phyloP scores from a whole-genome alignment of 2,329 filamentous ascomycete genomes.

The Colletotrichum chrysophilum region DNA sequence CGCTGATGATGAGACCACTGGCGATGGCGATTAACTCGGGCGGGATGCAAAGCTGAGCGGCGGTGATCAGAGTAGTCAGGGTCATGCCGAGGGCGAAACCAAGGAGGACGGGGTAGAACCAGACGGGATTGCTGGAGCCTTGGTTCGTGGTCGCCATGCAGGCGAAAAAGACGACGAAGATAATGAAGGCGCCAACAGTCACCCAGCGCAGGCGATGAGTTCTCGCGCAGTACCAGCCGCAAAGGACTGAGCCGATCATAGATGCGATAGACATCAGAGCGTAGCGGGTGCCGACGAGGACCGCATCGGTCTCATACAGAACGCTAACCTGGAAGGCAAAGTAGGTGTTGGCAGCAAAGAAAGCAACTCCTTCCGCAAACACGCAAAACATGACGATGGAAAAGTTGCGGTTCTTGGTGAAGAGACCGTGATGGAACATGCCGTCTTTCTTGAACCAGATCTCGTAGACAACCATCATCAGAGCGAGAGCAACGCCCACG shows the following conservation, averaged over 20 bases:
- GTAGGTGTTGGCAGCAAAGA: constrained; percentile 47
- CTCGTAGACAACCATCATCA: constrained; percentile 38
- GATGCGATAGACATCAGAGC: constrained; percentile 36
- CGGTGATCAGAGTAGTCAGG: constrained; percentile 38
- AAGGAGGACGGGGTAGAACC: constrained; percentile 42
- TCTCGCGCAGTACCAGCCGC: constrained; percentile 34
- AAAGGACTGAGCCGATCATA: constrained; percentile 31
- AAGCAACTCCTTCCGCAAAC: constrained; percentile 41
- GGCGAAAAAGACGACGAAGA: constrained; percentile 36
- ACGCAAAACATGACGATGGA: constrained; percentile 37
- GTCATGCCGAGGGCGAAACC: constrained; percentile 39
- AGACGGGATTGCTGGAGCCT: constrained; percentile 28
- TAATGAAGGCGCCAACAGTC: constrained; percentile 28
- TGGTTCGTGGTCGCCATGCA: constrained; percentile 37
- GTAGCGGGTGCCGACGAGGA: constrained; percentile 37
- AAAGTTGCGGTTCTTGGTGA: constrained; percentile 39
- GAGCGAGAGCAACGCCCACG: constrained; percentile 28
- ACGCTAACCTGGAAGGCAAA: constrained; percentile 42
- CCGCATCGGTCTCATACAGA: constrained; percentile 39
- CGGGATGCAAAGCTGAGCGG: constrained; percentile 42
- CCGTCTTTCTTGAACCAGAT: constrained; percentile 39
- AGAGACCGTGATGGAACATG: constrained; percentile 46
- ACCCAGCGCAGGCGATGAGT: constrained; percentile 31
- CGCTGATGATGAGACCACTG: constrained; percentile 41
- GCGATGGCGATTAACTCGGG: constrained; percentile 41